Conservation (phyloP, 2,329 filamentous ascomycete genomes). For the Ceratocystis harringtonii region DNA sequence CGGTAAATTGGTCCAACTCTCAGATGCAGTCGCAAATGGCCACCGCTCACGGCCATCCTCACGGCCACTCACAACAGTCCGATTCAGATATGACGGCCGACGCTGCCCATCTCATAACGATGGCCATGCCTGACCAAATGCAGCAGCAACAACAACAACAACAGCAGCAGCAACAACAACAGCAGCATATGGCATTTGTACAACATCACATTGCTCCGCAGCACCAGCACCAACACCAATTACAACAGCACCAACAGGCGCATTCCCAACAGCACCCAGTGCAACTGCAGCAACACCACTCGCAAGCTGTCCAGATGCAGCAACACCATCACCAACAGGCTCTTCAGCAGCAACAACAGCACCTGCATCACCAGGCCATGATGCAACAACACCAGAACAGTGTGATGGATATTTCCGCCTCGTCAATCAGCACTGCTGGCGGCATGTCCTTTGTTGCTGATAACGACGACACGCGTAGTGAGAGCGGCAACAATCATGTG, state of each 20-base stretch:
- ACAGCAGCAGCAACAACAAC: background rate
- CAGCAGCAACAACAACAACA: constrained; percentile 9
- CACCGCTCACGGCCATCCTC: background rate
- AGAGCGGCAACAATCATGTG: constrained; percentile 23
- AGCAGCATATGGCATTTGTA: constrained; percentile 9
- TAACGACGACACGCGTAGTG: constrained; percentile 13
- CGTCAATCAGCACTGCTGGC: constrained; percentile 7
- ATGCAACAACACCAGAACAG: constrained; percentile 34
- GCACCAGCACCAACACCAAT: constrained; percentile 21
- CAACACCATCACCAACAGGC: constrained; percentile 13
- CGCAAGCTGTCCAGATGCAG: constrained; percentile 10
- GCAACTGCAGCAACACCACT: constrained; percentile 6
- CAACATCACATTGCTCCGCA: constrained; percentile 11
- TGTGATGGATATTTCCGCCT: constrained; percentile 12
- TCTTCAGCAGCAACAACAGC: constrained; percentile 14
- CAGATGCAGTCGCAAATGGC: constrained; percentile 11
- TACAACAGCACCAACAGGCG: constrained; percentile 21
- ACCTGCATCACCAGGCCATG: constrained; percentile 26
- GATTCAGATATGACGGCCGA: constrained; percentile 14
- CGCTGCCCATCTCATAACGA: constrained; percentile 11
- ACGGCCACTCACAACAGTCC: constrained; percentile 3
- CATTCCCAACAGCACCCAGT: constrained; percentile 11
- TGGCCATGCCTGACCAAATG: constrained; percentile 14
- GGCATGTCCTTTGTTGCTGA: constrained; percentile 10
- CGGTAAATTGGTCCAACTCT: constrained; percentile 9